Percentiles rank a stretch among this genome's conserved stretches.
phyloP scores from a whole-genome alignment of 805 yeast genomes.

The Lachancea fermentati region DNA sequence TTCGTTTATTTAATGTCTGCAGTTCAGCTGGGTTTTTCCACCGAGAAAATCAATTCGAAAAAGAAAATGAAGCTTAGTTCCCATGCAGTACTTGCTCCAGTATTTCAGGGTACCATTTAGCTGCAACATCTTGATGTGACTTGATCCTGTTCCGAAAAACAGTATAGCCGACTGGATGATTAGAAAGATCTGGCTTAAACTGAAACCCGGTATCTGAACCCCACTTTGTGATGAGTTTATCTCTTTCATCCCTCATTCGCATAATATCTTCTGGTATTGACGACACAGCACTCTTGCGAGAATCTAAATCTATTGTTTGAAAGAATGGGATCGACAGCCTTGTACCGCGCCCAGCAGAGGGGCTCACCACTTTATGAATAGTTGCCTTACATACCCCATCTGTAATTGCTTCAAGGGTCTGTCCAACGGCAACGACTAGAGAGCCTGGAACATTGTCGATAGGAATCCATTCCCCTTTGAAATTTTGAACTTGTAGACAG shows the following conservation, averaged over 20 bases:
- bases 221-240: conserved; percentile 14
- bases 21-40: too few relatives aligned
- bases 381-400: conserved; percentile 56
- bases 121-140: conserved; percentile 37
- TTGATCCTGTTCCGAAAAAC: conserved; percentile 37
- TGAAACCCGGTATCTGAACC: conserved; percentile 18
- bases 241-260: conserved; percentile 14
- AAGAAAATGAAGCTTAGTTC: too few relatives aligned
- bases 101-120: conserved; percentile 35
- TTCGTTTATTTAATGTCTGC: too few relatives aligned
- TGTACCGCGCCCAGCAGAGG: conserved; percentile 30
- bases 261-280: conserved; percentile 12
- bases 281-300: conserved; percentile 10
- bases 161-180: conserved; percentile 34
- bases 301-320: conserved; percentile 15
- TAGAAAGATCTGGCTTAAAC: conserved; percentile 13
- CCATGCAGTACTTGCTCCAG: conserved; percentile 12
- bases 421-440: conserved; percentile 55
- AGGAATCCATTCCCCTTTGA: conserved; percentile 51
- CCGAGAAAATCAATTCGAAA: too few relatives aligned
- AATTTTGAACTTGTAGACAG: conserved; percentile 51
- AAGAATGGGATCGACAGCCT: conserved; percentile 23
- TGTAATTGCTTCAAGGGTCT: conserved; percentile 54
- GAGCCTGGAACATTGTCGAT: conserved; percentile 45
- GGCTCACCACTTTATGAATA: conserved; percentile 48